phyloP scores from a whole-genome alignment of 352 stramenopile species.

The Chrysophaeum taylorii region DNA sequence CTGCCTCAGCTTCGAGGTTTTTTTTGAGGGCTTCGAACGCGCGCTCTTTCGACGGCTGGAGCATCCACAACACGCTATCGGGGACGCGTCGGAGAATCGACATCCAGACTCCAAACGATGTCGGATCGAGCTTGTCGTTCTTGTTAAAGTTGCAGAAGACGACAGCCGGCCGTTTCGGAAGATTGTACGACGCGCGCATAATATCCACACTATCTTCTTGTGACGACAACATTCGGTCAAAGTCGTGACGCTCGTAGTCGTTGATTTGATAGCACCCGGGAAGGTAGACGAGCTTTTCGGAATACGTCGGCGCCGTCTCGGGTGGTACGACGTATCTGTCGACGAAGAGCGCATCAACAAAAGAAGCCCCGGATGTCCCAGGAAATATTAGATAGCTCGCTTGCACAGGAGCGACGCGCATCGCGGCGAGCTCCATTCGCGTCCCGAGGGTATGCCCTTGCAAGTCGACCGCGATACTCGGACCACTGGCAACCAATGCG shows the following conservation, averaged over 20 bases:
- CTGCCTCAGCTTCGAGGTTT: constrained; percentile 49
- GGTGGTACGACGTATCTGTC: constrained; percentile 43
- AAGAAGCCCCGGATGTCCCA: constrained; percentile 55
- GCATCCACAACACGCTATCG: constrained; percentile 45
- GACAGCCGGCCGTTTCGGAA: constrained; percentile 17
- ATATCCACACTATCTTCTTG: constrained; percentile 21
- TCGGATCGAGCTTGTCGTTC: constrained; percentile 60
- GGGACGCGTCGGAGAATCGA: constrained; percentile 45
- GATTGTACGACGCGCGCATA: constrained; percentile 18
- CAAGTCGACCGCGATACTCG: constrained; percentile 60
- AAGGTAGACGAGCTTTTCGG: constrained; percentile 58
- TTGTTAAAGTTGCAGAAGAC: constrained; percentile 77
- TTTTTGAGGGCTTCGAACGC: constrained; percentile 30
- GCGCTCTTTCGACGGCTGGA: constrained; percentile 40
- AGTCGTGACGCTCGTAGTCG: constrained; percentile 39
- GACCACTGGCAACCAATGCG: constrained; percentile 25
- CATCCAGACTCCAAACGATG: constrained; percentile 58
- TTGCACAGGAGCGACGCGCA: constrained; percentile 47
- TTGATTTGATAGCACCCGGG: constrained; percentile 67
- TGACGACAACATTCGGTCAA: no score
- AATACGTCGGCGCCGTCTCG: constrained; percentile 37
- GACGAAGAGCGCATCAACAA: constrained; percentile 60
- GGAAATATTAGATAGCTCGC: constrained; percentile 69
- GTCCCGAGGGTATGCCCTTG: constrained; percentile 57
- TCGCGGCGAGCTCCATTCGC: constrained; percentile 45